Base-by-base conservation (phyloP, 2,329 filamentous ascomycete species). In the Colletotrichum eremochloae region DNA sequence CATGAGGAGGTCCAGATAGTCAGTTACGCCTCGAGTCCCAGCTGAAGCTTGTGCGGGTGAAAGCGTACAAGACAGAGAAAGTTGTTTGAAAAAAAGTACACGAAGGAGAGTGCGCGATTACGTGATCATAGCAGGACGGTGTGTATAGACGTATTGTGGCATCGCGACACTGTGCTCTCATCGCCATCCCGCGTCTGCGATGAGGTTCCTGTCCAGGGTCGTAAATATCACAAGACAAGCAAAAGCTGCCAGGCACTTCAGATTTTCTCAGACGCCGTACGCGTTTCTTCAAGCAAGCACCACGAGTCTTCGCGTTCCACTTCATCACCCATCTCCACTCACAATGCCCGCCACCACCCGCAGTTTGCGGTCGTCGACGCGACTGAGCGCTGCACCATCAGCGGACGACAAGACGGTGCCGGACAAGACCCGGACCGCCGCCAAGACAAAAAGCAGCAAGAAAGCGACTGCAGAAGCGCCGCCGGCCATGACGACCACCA, bases 301-400 rank as follows among this genome's bases (percentile, higher is more conserved):
- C 2, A 0, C 4, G 15, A 2, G 2, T n/a, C 5, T 6, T 12
- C 6, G 3, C 8, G 11, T 20, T 20, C 7, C 36, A 33, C 2
- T 1, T 15, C 6, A 1, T 18, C n/a, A 6, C 9, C 4, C 24
- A n/a, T 29, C 7, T 24, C 4, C n/a, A 40, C 15, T 31, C 40
- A 15, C 61, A 50, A 72, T 72, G 70, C 57, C 68, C 20, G 60
- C 55, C 31, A 20, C 55, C 14, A 72, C 70, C 31, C 61, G 70
- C 5, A 72, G 61, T 24, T 58, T 71, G 18, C 52, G 68, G 70
- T 72, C 70, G 48, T 72, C 70, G 60, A 65, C 70, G 66, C 70
- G 67, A 44, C 61, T 52, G 40, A 56, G 40, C 40, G 40, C 48
- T 0, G 40, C 55, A 11, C 15, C 53, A 4, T 24, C 61, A 5